Conservation (phyloP, 1,284 basidiomycete genomes). For the Xerocomus amazonicus region DNA sequence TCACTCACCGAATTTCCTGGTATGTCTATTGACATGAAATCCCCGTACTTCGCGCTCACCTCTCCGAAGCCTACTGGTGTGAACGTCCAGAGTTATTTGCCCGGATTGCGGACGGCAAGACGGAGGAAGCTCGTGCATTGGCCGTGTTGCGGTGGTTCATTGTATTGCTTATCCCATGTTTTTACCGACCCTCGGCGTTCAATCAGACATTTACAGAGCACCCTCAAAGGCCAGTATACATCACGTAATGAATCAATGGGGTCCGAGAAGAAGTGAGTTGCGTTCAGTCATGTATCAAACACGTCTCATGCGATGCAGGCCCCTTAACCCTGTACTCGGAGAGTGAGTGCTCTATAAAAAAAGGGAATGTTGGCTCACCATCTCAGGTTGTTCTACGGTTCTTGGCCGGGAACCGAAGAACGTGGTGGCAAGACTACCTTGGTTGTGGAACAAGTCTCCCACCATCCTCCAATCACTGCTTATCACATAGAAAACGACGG, state of each 20-base stretch:
- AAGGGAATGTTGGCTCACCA: neutral
- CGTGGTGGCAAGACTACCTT: constrained; percentile 78
- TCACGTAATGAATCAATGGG: constrained; percentile 91
- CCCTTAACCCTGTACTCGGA: constrained; percentile 93
- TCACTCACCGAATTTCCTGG: constrained; percentile 87
- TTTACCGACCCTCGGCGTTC: constrained; percentile 1
- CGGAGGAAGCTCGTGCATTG: constrained; percentile 68
- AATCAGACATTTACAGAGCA: constrained; percentile 49
- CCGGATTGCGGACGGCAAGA: constrained; percentile 73
- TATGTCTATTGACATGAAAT: constrained; percentile 33
- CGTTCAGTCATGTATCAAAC: neutral
- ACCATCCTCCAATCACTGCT: constrained; percentile 88
- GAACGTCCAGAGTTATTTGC: constrained; percentile 85
- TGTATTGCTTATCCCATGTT: constrained; percentile 37
- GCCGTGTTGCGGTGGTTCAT: constrained; percentile 91
- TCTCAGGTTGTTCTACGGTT: constrained; percentile 81
- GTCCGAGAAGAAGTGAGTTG: constrained; percentile 88
- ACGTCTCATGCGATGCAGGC: constrained; percentile 44
- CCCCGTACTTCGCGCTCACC: constrained; percentile 3
- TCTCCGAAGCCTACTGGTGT: constrained; percentile 78
- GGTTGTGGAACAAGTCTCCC: constrained; percentile 95
- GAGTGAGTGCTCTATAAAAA: constrained; percentile 55
- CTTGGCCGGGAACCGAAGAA: constrained; percentile 81
- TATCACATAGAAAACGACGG: constrained; percentile 82
- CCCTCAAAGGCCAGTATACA: constrained; percentile 93